Evolutionary conservation across 75 land plant species (phyloP).

Genomic region (Adiantum capillusveneris): DNA sequence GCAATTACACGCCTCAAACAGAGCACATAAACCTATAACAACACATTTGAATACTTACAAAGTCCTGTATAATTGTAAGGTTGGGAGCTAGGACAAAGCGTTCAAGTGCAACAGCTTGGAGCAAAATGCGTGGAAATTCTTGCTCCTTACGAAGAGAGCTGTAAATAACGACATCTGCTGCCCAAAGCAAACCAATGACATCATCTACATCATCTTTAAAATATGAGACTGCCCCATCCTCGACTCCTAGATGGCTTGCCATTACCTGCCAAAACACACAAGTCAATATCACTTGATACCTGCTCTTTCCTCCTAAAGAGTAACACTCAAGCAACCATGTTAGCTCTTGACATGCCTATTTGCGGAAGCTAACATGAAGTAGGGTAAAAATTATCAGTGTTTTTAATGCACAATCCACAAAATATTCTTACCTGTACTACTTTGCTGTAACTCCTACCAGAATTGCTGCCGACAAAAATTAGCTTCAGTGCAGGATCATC

Average conservation of each 20-base stretch:
- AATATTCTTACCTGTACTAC: too few relatives aligned
- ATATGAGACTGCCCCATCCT: constrained; percentile 47
- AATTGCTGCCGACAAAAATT: constrained; percentile 61
- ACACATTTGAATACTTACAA: too few relatives aligned
- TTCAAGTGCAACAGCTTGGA: constrained; percentile 76
- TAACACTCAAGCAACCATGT: too few relatives aligned
- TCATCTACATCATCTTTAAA: constrained; percentile 46
- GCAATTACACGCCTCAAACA: too few relatives aligned
- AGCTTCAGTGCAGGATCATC: constrained; percentile 26
- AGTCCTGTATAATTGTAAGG: constrained; percentile 45
- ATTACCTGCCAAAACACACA: constrained; percentile 44
- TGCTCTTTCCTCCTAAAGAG: too few relatives aligned
- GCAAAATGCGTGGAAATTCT: constrained; percentile 64
- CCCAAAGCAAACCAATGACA: constrained; percentile 50
- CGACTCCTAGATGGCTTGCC: constrained; percentile 55
- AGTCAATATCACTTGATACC: too few relatives aligned
- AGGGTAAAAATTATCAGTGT: too few relatives aligned
- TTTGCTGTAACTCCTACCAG: constrained; percentile 29
- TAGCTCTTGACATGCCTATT: too few relatives aligned
- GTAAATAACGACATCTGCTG: constrained; percentile 76
- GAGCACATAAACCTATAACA: too few relatives aligned
- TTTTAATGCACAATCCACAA: too few relatives aligned
- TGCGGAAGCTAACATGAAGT: too few relatives aligned
- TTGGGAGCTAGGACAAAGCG: constrained; percentile 69
- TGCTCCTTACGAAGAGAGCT: constrained; percentile 65